A percentile compares a stretch with the other conserved stretches of the same genome.
Evolutionary conservation across 148 eudicot genomes (phyloP).

Genomic region (Fagopyrum esculentum): DNA sequence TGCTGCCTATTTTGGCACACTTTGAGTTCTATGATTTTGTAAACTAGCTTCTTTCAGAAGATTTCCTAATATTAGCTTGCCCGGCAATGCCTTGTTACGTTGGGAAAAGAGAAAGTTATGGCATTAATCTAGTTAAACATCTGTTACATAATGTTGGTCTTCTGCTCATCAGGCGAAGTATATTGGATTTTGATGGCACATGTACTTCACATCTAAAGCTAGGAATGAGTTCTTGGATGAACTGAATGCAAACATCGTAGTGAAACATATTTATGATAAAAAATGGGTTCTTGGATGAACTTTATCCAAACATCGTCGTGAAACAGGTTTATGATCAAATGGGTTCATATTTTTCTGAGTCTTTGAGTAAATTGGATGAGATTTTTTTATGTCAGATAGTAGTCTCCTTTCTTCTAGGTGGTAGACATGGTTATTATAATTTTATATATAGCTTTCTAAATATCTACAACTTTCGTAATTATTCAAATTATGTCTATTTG

Average conservation of each 20-base stretch:
- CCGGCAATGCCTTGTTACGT: neutral
- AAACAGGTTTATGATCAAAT: neutral
- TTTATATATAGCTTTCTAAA: neutral
- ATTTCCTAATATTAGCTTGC: neutral
- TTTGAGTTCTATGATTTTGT: neutral
- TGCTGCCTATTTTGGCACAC: neutral
- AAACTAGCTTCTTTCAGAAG: neutral
- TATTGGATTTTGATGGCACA: neutral
- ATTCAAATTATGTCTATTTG: neutral
- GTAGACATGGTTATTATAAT: neutral
- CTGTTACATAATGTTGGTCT: neutral
- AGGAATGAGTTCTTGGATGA: neutral
- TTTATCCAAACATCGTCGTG: neutral
- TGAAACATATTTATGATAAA: neutral
- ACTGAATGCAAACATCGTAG: neutral
- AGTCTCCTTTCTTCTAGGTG: neutral
- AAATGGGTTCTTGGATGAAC: neutral
- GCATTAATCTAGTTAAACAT: neutral
- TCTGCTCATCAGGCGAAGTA: neutral
- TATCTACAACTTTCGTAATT: neutral
- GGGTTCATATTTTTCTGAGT: neutral
- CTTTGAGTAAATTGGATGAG: neutral
- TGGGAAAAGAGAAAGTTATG: neutral
- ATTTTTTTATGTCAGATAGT: neutral
- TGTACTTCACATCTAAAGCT: neutral